These are phyloP conservation scores for Eugenia klotzschiana DNA, from an alignment of 441 rosid species.

Conservation along the genomic window DNA sequence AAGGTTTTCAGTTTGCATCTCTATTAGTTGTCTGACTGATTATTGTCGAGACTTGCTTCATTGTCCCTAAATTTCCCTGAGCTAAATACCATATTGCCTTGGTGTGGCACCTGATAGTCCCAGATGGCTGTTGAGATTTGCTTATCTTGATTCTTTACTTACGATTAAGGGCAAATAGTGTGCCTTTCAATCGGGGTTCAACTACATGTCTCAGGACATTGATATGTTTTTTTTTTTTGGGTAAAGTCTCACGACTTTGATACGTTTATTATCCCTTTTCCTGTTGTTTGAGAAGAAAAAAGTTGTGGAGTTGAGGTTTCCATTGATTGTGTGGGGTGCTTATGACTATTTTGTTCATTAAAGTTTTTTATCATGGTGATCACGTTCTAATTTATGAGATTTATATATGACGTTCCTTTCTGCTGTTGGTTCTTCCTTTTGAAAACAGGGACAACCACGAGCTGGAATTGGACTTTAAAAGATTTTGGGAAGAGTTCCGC, in stretches of 20 bases:
- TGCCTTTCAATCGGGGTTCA: neutral
- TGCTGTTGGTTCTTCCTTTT: neutral
- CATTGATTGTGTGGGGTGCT: neutral
- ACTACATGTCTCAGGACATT: neutral
- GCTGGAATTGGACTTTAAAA: slow-evolving; percentile 96
- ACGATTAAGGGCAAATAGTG: neutral
- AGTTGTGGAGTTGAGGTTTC: neutral
- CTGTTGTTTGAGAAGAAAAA: neutral
- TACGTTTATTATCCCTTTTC: neutral
- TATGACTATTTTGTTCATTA: neutral
- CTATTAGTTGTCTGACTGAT: neutral
- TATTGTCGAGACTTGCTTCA: neutral
- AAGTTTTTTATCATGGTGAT: neutral
- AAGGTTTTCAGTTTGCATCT: neutral
- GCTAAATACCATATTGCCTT: neutral
- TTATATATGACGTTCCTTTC: neutral
- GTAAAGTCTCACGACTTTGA: too few species aligned
- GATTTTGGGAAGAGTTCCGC: slow-evolving; percentile 98
- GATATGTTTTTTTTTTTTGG: too few species aligned
- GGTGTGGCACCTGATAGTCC: neutral
- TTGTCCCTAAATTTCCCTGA: neutral
- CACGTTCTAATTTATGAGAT: neutral
- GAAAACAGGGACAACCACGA: slow-evolving; percentile 69
- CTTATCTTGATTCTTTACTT: neutral
- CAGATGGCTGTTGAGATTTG: neutral